phyloP scores from a whole-genome alignment of 2,329 filamentous ascomycete genomes.

The Colletotrichum nymphaeae region DNA sequence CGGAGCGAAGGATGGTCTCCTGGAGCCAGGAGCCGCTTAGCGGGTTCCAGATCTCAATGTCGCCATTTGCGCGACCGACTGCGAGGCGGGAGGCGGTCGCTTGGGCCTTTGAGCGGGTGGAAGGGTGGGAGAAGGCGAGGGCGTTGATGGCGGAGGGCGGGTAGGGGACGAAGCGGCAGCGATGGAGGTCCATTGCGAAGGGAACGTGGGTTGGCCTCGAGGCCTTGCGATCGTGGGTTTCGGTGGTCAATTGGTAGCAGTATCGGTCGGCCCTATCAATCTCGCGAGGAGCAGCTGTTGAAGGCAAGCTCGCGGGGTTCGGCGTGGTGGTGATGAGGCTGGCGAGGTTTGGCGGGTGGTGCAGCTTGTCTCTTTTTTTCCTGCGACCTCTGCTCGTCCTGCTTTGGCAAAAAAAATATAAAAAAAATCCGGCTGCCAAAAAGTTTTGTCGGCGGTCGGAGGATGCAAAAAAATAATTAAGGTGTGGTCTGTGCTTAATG shows the following conservation, averaged over 20 bases:
- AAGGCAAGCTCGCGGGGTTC: neutral
- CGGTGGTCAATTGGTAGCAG: conserved; percentile 26
- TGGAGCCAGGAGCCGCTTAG: conserved; percentile 86
- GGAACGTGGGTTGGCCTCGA: conserved; percentile 19
- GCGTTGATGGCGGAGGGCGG: conserved; percentile 93
- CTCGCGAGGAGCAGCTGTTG: neutral
- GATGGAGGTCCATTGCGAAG: conserved; percentile 88
- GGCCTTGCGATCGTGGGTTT: conserved; percentile 14
- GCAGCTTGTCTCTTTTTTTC: conserved; percentile 11
- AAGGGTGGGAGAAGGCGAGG: conserved; percentile 89
- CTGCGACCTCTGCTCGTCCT: neutral
- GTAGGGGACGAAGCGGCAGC: conserved; percentile 94
- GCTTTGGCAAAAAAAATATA: neutral
- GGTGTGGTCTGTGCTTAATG: conserved; percentile 43
- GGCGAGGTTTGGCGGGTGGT: conserved; percentile 9
- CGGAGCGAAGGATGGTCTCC: conserved; percentile 86
- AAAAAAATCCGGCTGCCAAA: conserved; percentile 34
- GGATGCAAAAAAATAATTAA: conserved; percentile 38
- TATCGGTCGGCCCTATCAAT: no score
- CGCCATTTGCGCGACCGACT: conserved; percentile 91
- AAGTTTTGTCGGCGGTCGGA: conserved; percentile 40
- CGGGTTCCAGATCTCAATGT: conserved; percentile 98
- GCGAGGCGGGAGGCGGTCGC: conserved; percentile 78
- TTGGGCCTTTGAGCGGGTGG: conserved; percentile 57
- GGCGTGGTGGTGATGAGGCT: conserved; percentile 2